These are phyloP conservation scores for Sorghum bicolor DNA, from an alignment of 176 grass and related monocot species.

Conservation along the genomic window DNA sequence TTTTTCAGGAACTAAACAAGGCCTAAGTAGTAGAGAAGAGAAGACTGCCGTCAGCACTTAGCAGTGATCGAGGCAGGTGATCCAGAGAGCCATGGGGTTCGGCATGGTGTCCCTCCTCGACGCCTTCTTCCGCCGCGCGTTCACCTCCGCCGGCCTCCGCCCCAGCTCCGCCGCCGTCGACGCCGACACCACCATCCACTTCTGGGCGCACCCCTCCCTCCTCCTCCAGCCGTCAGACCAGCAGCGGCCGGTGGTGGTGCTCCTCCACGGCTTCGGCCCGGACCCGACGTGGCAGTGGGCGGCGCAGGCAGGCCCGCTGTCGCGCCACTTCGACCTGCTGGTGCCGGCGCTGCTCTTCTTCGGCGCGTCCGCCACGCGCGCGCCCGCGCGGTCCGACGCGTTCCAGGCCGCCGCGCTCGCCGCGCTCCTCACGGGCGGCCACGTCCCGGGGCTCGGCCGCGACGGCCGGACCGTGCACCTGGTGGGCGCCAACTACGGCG, in stretches of 20 bases:
- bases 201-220: constrained; percentile 64
- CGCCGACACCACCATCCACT: constrained; percentile 65
- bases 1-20: too few relatives aligned
- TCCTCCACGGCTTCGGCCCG: constrained; percentile 75
- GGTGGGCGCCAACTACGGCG: constrained; percentile 83
- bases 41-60: neutral
- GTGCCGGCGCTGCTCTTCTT: constrained; percentile 90
- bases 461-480: constrained; percentile 35
- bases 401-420: constrained; percentile 76
- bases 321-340: constrained; percentile 64
- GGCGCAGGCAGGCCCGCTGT: constrained; percentile 53
- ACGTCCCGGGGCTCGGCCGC: constrained; percentile 3
- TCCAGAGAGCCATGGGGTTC: constrained; percentile 48
- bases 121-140: constrained; percentile 51
- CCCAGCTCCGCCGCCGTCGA: constrained; percentile 33
- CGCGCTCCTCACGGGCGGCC: constrained; percentile 26
- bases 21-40: neutral
- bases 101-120: constrained; percentile 57
- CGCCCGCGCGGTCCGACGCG: constrained; percentile 60
- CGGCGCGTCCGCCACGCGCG: constrained; percentile 62
- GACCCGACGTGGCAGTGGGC: constrained; percentile 85
- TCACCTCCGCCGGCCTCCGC: constrained; percentile 59
- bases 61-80: neutral
- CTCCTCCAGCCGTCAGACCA: neutral
- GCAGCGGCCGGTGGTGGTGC: neutral